Base-by-base conservation (phyloP, 768 basidiomycete genomes). In the Leccinum broughii region DNA sequence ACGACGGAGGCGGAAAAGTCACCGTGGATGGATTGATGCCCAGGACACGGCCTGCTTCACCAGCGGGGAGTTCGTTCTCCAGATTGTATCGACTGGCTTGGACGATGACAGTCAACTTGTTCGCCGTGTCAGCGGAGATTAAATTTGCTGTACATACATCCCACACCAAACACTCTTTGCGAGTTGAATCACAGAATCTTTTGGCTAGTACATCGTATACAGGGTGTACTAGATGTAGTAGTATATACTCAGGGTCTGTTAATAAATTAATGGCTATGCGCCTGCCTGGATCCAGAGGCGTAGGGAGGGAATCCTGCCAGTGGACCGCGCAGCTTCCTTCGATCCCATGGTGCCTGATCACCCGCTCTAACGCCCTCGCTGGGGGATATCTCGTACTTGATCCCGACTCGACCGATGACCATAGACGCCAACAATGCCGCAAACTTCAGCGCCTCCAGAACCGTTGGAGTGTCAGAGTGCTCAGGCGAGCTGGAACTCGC, bases 371-470 rank as follows among this genome's bases (percentile, higher is more conserved):
- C 52, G 9, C n/a, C 77, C 78, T 4, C 54, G 44, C 11, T 46
- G 20, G 46, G 39, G 15, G n/a, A 69, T 62, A 67, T 39, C 22
- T 54, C 59, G 68, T 64, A 75, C 15, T 65, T 66, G 3, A 69
- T 62, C 1, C 68, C 72, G 28, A 80, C 46, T 11, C 67, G 70
- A 24, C 78, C 74, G 4, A 84, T 57, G 4, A 84, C 60, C 13
- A 74, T 77, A 1, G 77, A 81, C 4, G 76, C 76, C 30, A 87
- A 74, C 2, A 85, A 61, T 0, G 76, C 85, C 3, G 79, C 81
- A 1, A 83, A 81, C 54, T 81, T 76, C 1, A 83, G 80, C 6
- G 82, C 85, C 78, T 84, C 85, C 4, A 68, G 70, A 17, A 66
- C 65, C 1, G 81, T 85, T 8, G 81, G 74, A 17, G 44, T 13